Evolutionary conservation across 1,139 yeast genomes (phyloP).

Genomic region (Kodamaea arcana): DNA sequence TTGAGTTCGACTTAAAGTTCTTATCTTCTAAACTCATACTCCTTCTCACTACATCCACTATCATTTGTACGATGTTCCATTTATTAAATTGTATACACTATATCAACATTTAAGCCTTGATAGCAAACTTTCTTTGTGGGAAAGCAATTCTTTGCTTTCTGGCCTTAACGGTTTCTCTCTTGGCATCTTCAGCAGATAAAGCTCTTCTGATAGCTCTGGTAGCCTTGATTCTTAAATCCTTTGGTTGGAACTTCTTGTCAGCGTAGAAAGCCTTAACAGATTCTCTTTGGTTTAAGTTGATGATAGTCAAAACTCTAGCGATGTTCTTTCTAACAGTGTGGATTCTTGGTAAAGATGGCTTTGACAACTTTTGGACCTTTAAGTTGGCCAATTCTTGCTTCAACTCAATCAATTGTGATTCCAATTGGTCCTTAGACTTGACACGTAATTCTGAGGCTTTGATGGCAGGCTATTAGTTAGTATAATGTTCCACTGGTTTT

Average conservation of each 20-base stretch:
- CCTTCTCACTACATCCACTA: too few relatives aligned
- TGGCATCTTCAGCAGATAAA: constrained; percentile 83
- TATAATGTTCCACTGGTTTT: background rate
- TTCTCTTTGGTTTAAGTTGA: constrained; percentile 96
- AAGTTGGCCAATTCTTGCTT: constrained; percentile 96
- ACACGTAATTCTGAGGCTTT: constrained; percentile 96
- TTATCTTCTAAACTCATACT: too few relatives aligned
- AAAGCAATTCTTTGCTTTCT: constrained; percentile 89
- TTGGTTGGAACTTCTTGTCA: constrained; percentile 96
- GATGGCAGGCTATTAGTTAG: constrained; percentile 65
- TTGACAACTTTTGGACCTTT: constrained; percentile 93
- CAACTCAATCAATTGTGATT: constrained; percentile 89
- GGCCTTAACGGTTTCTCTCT: constrained; percentile 80
- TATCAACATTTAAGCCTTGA: constrained; percentile 97
- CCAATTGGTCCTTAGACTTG: constrained; percentile 96
- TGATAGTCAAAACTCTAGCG: constrained; percentile 96
- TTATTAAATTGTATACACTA: too few relatives aligned
- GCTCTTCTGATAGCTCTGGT: constrained; percentile 99
- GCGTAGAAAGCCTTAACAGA: constrained; percentile 93
- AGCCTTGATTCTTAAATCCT: constrained; percentile 98
- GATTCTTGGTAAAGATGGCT: constrained; percentile 91
- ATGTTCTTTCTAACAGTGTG: constrained; percentile 96
- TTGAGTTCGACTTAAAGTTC: too few relatives aligned
- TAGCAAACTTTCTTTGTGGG: constrained; percentile 98
- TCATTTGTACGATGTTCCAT: too few relatives aligned